Evolutionary conservation across 2,329 filamentous ascomycete species (phyloP), one percentile per base, ranked within the genome.

Genomic region (Dryadomyces quercivorus): DNA sequence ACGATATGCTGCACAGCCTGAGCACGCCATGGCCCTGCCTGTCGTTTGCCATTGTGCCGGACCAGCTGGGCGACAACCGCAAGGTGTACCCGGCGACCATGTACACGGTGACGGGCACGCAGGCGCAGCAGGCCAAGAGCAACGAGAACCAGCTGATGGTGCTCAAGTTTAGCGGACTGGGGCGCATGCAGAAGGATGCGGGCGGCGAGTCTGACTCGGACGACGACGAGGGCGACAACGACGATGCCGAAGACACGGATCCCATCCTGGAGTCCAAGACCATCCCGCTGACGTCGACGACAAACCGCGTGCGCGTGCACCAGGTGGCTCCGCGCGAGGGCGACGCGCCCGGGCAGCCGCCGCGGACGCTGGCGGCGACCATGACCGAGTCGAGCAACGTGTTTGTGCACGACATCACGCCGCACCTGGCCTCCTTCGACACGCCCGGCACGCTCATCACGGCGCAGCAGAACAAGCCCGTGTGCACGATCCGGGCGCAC

Each of bases 11-110:
- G 57, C 93, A 98, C 75, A 89, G 83, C 58, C 80, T 98, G 59
- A 93, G 86, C 69, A 91, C 91, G 8, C 90, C 90, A 1, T 98
- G 93, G 93, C 93, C 93, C 3, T 98, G 93, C 67, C 79, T 98
- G 16, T 97, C 92, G 2, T 95, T 96, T 70, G 93, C 97, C 67
- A 85, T 98, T 57, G 71, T 98, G 59, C 84, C 79, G 63, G 93
- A 98, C 71, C 76, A 77, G 52, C 79, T 98, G 18, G 93, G 93
- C 61, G 86, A 95, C 66, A 84, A 89, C 69, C 85, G 93, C 65
- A 94, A 85, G 69, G 84, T 85, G n/a, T 98, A 94, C 70, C 93
- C 93, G 26, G 89, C 90, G 51, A 96, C 92, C 56, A 85, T 96
- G 72, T 98, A 97, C 72, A 86, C 91, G 12, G 91, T 97, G 36